Evolutionary conservation across 1,139 yeast genomes (phyloP).

Genomic region (Yamadazyma atlantica): DNA sequence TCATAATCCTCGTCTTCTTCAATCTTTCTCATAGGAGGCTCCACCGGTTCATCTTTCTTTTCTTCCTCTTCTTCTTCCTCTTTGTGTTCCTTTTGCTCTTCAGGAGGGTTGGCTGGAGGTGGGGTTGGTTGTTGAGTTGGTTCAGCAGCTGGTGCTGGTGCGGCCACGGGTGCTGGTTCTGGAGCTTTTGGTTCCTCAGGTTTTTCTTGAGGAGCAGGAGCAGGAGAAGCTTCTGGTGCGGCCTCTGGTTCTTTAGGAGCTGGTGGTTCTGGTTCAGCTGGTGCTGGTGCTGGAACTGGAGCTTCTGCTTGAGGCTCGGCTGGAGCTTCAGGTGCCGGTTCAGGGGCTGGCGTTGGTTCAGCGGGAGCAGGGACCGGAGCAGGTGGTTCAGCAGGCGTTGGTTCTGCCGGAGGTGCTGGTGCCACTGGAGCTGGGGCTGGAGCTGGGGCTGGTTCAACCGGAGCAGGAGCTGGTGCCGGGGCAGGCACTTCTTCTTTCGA

Average conservation of each 20-base stretch:
- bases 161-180: too few species aligned
- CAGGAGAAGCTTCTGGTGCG: conserved; percentile 3
- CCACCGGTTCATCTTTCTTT: conserved; percentile 35
- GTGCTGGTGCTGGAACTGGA: conserved; percentile 1
- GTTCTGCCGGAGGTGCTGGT: conserved; percentile 4
- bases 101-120: conserved; percentile 3
- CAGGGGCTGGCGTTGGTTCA: conserved; percentile 8
- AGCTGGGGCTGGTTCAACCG: conserved; percentile 8
- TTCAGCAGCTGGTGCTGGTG: conserved; percentile 1
- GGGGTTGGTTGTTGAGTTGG: conserved; percentile 5
- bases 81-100: conserved; percentile 8
- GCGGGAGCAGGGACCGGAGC: conserved; percentile 8
- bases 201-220: conserved; percentile 1
- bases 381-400: conserved; percentile 7
- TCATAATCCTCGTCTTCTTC: conserved; percentile 87
- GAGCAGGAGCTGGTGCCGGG: conserved; percentile 7
- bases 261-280: conserved; percentile 8
- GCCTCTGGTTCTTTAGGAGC: conserved; percentile 4
- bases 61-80: conserved; percentile 33
- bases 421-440: conserved; percentile 6
- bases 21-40: conserved; percentile 71
- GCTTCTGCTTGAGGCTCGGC: conserved; percentile 7
- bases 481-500: conserved; percentile 14
- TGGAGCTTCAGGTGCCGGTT: conserved; percentile 3
- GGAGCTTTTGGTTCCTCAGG: background rate